Conservation (phyloP, 306 rosid genomes). For the Vigna reflexopilosa region DNA sequence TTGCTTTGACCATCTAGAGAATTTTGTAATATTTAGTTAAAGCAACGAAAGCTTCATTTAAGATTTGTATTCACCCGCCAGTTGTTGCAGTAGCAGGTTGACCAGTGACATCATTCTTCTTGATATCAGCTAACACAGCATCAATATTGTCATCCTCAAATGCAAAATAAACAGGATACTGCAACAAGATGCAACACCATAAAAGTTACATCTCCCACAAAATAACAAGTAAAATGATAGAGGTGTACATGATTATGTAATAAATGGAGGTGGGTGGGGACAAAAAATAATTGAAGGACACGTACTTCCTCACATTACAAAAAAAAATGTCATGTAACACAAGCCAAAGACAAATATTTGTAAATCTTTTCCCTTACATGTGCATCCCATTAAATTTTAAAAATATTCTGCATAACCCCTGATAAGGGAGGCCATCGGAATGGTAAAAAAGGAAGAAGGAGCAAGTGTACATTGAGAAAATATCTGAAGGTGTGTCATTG, state of each 20-base stretch:
- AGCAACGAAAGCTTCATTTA: slow-evolving; percentile 38
- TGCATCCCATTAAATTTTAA: no score
- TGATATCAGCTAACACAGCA: slow-evolving; percentile 83
- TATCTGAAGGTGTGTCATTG: no score
- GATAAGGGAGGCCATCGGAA: no score
- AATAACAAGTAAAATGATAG: slow-evolving; percentile 1
- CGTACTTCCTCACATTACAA: neutral
- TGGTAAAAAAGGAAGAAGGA: no score
- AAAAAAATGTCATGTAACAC: slow-evolving; percentile 17
- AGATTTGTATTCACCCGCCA: slow-evolving; percentile 80
- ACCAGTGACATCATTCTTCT: slow-evolving; percentile 89
- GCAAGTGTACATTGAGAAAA: no score
- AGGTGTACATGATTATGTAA: neutral
- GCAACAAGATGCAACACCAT: slow-evolving; percentile 50
- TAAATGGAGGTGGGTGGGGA: neutral
- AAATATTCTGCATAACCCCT: no score
- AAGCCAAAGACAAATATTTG: neutral
- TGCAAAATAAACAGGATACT: slow-evolving; percentile 99
- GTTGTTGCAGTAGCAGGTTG: slow-evolving; percentile 99
- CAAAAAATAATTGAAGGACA: slow-evolving; percentile 11
- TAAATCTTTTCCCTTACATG: neutral
- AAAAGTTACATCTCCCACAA: slow-evolving; percentile 38
- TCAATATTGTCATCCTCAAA: slow-evolving; percentile 77
- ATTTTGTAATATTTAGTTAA: slow-evolving; percentile 6
- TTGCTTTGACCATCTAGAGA: slow-evolving; percentile 29